These are phyloP conservation scores for Fusarium sarcochroum DNA, from an alignment of 2,329 filamentous ascomycete species.

Conservation along the genomic window DNA sequence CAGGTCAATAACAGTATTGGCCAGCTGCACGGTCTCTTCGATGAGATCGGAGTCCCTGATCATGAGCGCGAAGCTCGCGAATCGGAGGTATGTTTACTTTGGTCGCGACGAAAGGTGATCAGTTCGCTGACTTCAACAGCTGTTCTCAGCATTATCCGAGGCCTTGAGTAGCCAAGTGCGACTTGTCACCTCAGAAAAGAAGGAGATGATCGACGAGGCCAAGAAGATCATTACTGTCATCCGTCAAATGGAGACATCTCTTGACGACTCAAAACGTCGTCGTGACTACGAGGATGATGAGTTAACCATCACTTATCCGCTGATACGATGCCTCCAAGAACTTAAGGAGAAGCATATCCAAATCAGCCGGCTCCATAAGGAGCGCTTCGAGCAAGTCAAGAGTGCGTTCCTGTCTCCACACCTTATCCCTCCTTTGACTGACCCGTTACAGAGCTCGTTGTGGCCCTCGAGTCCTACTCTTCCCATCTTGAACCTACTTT, in stretches of 20 bases:
- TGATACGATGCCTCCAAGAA: conserved; percentile 81
- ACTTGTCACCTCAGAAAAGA: conserved; percentile 88
- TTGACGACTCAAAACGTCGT: conserved; percentile 80
- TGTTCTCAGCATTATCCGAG: conserved; percentile 92
- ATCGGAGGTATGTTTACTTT: conserved; percentile 76
- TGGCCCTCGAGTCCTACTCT: conserved; percentile 95
- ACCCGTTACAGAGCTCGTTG: conserved; percentile 79
- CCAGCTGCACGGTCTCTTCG: conserved; percentile 94
- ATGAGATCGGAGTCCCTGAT: conserved; percentile 94
- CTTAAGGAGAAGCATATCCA: conserved; percentile 90
- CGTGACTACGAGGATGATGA: conserved; percentile 77
- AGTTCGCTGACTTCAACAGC: conserved; percentile 62
- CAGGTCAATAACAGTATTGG: conserved; percentile 95
- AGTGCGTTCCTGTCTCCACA: conserved; percentile 68
- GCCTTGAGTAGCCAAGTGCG: conserved; percentile 92
- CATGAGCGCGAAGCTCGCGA: conserved; percentile 94
- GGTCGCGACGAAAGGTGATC: background rate
- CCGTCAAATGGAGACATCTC: conserved; percentile 91
- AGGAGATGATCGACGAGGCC: conserved; percentile 90
- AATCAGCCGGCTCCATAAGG: conserved; percentile 85
- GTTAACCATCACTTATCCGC: conserved; percentile 84
- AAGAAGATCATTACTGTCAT: conserved; percentile 87
- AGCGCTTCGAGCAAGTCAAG: conserved; percentile 95
- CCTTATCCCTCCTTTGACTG: conserved; percentile 6
- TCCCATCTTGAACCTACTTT: conserved; percentile 94